Evolutionary conservation across 2,329 filamentous ascomycete species (phyloP).

Genomic region (Exserohilum rostratum): DNA sequence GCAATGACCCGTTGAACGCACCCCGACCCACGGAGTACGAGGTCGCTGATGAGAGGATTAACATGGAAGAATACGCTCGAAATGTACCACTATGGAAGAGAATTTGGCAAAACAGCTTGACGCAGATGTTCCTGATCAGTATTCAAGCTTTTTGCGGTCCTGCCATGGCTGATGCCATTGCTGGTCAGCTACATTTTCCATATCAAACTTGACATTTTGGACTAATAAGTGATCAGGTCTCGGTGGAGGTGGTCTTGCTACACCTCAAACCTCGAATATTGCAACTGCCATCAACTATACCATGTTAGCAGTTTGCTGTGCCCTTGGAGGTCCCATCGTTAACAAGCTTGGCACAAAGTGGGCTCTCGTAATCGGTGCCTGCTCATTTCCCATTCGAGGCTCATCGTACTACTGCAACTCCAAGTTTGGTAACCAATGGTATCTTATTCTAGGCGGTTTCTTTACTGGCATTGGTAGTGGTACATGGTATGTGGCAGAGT

Average conservation of each 20-base stretch:
- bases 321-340: constrained; percentile 54
- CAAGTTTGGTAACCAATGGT: constrained; percentile 58
- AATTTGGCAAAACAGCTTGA: constrained; percentile 56
- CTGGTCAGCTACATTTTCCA: constrained; percentile 16
- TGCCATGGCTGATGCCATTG: constrained; percentile 41
- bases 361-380: constrained; percentile 52
- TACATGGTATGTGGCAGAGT: constrained; percentile 59
- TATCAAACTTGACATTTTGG: not conserved
- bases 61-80: constrained; percentile 45
- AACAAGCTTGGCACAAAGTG: constrained; percentile 57
- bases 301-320: constrained; percentile 44
- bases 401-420: constrained; percentile 58
- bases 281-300: constrained; percentile 41
- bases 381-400: constrained; percentile 54
- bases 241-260: constrained; percentile 54
- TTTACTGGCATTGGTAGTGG: constrained; percentile 42
- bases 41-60: constrained; percentile 40
- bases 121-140: constrained; percentile 57
- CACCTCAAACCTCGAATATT: constrained; percentile 53
- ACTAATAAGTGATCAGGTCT: constrained; percentile 21
- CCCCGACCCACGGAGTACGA: constrained; percentile 19
- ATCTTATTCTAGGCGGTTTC: constrained; percentile 39
- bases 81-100: constrained; percentile 52
- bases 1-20: constrained; percentile 30
- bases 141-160: constrained; percentile 52